A percentile compares a stretch with the other conserved stretches of the same genome.
phyloP scores from a whole-genome alignment of 75 land plant species.

The Picea sitchensis region DNA sequence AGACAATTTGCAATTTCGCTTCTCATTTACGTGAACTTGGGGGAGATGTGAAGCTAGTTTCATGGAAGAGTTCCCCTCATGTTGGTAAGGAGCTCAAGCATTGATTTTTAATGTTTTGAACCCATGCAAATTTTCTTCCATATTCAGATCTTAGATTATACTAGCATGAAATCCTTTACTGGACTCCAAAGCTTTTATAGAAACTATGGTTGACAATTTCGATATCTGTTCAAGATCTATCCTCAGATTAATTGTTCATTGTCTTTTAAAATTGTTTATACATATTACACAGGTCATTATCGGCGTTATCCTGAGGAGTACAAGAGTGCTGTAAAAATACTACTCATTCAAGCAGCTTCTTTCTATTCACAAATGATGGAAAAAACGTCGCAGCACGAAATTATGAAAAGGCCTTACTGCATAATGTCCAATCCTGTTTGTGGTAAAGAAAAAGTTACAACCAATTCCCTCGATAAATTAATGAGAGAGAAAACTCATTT shows the following conservation, averaged over 20 bases:
- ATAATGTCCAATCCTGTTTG: slow-evolving; percentile 21
- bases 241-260: background rate
- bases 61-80: slow-evolving; percentile 71
- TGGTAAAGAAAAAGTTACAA: slow-evolving; percentile 30
- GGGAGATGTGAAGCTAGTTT: slow-evolving; percentile 55
- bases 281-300: slow-evolving; percentile 36
- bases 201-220: slow-evolving; percentile 3
- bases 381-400: slow-evolving; percentile 15
- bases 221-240: background rate
- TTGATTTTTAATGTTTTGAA: background rate
- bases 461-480: slow-evolving; percentile 26
- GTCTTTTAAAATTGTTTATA: background rate
- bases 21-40: slow-evolving; percentile 56
- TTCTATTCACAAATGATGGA: slow-evolving; percentile 29
- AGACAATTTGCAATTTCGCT: slow-evolving; percentile 56
- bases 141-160: background rate
- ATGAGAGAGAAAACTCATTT: slow-evolving; percentile 24
- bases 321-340: slow-evolving; percentile 44
- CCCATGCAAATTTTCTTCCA: background rate
- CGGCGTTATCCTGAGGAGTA: slow-evolving; percentile 50
- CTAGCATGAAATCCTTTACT: background rate
- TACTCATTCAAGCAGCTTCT: slow-evolving; percentile 43
- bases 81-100: slow-evolving; percentile 48
- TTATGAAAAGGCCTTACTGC: slow-evolving; percentile 10
- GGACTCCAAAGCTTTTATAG: background rate